phyloP scores from a whole-genome alignment of 345 rosid genomes.

The Arabidopsis suecica region DNA sequence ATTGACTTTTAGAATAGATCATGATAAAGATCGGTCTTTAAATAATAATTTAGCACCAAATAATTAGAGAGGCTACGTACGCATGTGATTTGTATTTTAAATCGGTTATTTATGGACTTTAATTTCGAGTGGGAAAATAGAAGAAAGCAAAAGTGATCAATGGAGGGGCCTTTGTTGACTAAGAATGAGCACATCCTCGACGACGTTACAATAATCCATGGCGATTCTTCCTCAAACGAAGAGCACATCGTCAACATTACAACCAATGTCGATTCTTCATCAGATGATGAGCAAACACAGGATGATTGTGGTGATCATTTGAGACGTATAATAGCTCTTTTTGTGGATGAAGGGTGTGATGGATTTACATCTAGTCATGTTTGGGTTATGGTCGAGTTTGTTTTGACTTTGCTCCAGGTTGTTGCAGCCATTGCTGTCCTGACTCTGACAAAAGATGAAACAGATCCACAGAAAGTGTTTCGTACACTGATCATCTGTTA shows the following conservation, averaged over 20 bases:
- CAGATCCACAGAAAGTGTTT: too few species aligned
- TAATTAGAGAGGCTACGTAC: background rate
- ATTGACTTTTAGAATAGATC: background rate
- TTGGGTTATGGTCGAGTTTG: too few species aligned
- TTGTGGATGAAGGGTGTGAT: too few species aligned
- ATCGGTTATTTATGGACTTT: background rate
- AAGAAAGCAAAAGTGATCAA: background rate
- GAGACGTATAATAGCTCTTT: too few species aligned
- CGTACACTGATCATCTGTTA: background rate
- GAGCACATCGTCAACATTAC: background rate
- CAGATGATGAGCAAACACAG: background rate
- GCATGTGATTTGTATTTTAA: background rate
- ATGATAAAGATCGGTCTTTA: slow-evolving; percentile 6
- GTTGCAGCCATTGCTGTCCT: too few species aligned
- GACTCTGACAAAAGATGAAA: background rate
- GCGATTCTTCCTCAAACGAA: background rate
- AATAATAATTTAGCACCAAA: slow-evolving; percentile 4
- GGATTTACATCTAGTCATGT: too few species aligned
- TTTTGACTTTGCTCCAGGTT: too few species aligned
- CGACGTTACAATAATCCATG: background rate
- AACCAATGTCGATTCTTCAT: background rate
- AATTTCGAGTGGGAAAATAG: background rate
- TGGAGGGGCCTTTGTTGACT: slow-evolving; percentile 18
- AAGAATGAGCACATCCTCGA: background rate
- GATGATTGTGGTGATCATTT: too few species aligned